Base-by-base conservation (phyloP, 345 rosid genomes). In the Linum usitatissimum region DNA sequence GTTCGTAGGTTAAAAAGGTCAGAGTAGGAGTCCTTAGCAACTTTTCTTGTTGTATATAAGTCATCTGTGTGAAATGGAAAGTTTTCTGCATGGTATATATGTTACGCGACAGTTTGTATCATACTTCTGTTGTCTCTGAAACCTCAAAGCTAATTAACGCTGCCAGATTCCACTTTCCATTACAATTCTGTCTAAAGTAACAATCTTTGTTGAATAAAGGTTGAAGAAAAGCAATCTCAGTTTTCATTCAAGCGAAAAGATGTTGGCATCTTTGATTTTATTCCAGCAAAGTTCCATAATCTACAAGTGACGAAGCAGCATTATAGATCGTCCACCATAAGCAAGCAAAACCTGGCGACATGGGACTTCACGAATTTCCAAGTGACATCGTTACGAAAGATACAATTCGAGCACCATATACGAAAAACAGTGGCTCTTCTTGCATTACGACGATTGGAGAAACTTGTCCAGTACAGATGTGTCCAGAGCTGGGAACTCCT, bases 401-500 rank as follows among this genome's bases (percentile, higher is more conserved):
- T 34, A 4, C 38, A 34, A 34, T 34, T 34, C 3, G 30, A 45
- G 51, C 51, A 9, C 51, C 51, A 45, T 0, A 45, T 10, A 45
- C 51, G 13, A 15, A 12, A 45, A 10, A 20, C 3, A 9, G n/a
- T 28, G 6, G 8, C 38, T 34, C 38, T 34, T 34, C 40, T 6
- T 1, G 31, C 0, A 38, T 72, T 53, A 79, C 12, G 69, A 14
- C 19, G 69, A n/a, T 55, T 75, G 84, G 59, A 79, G 68, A 65
- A 90, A 82, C 61, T 78, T 78, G 77, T 84, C 85, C 76, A 93
- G 74, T 13, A 87, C 84, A 53, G 94, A 83, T 45, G 84, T 77
- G 75, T 90, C 99, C 84, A 93, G 59, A 53, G 97, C 97, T 42
- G 67, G 70, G 67, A 87, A 93, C 60, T 87, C 92, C 68, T 80